Evolutionary conservation across 176 grass and related monocot genomes (phyloP), one percentile per base, ranked within the genome.

Genomic region (Paspalum vaginatum): DNA sequence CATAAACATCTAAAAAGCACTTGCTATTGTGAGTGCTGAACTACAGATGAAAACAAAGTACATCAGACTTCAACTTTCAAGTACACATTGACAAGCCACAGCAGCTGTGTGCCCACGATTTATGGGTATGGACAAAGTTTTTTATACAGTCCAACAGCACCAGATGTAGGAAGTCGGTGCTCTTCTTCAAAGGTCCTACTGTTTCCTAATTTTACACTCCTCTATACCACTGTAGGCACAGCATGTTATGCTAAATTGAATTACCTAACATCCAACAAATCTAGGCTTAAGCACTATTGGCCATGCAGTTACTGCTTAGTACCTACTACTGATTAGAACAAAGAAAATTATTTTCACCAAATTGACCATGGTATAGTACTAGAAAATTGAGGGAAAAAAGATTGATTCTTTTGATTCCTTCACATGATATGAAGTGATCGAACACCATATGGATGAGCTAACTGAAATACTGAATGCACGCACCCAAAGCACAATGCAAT

Each of bases 41-140:
- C 14, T 61, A 32, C 57, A 76, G 5, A 32, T 85, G 45, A 85
- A 63, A 26, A 54, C 44, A 60, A 40, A 60, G 52, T 2, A 39
- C 16, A 85, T 17, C 24, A 61, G 54, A 40, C 7, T 52, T 61
- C 8, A 41, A 48, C 60, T 38, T 22, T 2, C 6, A 41, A 76
- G 43, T 17, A 81, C 42, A 84, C 32, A 58, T 42, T 11, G 2
- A 27, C 20, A 48, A 68, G 45, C 17, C 76, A 11, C 16, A 16
- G 53, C 5, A 50, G 18, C 7, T 24, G 26, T 70, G 41, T 81
- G 52, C 45, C 39, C 17, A 68, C 2, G 15, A 18, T 77, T 61
- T 22, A 61, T 20, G 49, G 37, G 14, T 38, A 38, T 61, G 54
- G 20, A 47, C 59, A 70, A 41, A 84, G 41, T 41, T 59, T 68